phyloP scores from a whole-genome alignment of 805 yeast species.

The Candida mattraensis region DNA sequence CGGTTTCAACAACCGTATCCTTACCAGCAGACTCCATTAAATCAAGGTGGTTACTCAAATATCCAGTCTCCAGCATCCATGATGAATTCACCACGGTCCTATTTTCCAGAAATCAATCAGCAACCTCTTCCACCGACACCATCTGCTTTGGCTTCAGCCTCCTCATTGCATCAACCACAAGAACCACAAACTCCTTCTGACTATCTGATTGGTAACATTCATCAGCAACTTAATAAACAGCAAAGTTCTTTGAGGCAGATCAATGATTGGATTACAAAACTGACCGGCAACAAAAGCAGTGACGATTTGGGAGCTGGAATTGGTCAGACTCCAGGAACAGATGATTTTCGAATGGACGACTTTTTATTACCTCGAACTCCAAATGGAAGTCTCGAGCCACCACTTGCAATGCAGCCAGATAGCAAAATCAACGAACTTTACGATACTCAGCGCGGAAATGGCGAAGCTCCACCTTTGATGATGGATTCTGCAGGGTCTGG shows the following conservation, averaged over 20 bases:
- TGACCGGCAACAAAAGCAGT: constrained; percentile 18
- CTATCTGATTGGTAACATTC: constrained; percentile 40
- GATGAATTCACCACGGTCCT: constrained; percentile 29
- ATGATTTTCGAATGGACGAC: constrained; percentile 37
- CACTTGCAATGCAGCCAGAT: constrained; percentile 8
- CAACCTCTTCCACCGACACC: constrained; percentile 10
- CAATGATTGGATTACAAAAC: constrained; percentile 53
- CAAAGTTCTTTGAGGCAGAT: constrained; percentile 55
- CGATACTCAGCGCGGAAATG: constrained; percentile 5
- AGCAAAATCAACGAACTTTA: constrained; percentile 13
- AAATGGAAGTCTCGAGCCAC: constrained; percentile 18
- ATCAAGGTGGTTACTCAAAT: constrained; percentile 4
- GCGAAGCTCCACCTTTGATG: too few relatives aligned
- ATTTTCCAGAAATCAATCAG: constrained; percentile 29
- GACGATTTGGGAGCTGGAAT: constrained; percentile 13
- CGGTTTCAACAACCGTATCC: constrained; percentile 6
- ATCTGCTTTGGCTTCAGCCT: constrained; percentile 13
- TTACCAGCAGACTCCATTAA: constrained; percentile 2
- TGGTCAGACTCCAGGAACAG: constrained; percentile 24
- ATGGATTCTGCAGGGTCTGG: constrained; percentile 4
- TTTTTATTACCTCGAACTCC: constrained; percentile 33
- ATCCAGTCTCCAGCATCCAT: constrained; percentile 14
- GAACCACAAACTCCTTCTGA: constrained; percentile 20
- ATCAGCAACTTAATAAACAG: constrained; percentile 47
- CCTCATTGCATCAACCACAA: constrained; percentile 10